phyloP scores from a whole-genome alignment of 306 rosid genomes.

The Cyclanthera cordifolia region DNA sequence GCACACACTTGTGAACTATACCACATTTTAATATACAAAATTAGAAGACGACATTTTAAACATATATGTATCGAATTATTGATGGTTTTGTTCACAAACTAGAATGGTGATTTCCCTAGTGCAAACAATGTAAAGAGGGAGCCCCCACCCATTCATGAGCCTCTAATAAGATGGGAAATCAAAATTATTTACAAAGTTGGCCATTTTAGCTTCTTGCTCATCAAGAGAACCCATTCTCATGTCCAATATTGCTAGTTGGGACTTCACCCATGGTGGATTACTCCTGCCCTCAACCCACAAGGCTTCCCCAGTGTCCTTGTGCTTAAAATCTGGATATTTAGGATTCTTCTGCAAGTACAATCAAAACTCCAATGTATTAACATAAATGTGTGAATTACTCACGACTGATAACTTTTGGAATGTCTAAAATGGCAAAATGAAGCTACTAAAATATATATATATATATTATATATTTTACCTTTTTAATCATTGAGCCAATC shows the following conservation, averaged over 20 bases:
- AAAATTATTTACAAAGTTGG: not conserved
- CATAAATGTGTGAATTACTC: not conserved
- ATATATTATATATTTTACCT: not conserved
- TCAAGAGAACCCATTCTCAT: slow-evolving; percentile 38
- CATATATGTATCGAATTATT: too few species aligned
- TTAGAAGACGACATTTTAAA: too few species aligned
- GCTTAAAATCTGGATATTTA: slow-evolving; percentile 78
- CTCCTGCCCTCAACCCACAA: slow-evolving; percentile 73
- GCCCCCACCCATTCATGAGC: not conserved
- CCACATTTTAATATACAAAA: too few species aligned
- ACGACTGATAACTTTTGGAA: not conserved
- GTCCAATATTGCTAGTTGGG: slow-evolving; percentile 72
- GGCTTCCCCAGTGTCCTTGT: slow-evolving; percentile 91
- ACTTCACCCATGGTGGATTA: slow-evolving; percentile 79
- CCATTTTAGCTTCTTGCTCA: slow-evolving; percentile 26
- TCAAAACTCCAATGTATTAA: not conserved
- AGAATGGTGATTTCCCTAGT: not conserved
- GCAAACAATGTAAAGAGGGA: not conserved
- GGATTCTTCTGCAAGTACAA: slow-evolving; percentile 62
- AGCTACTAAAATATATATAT: not conserved
- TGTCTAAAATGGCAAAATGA: not conserved
- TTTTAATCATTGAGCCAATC: not conserved
- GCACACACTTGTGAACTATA: too few species aligned
- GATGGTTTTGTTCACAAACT: too few species aligned
- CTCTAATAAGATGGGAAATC: slow-evolving; percentile 10